Base-by-base conservation (phyloP, 1,139 yeast species). In the Hyphopichia fennica region DNA sequence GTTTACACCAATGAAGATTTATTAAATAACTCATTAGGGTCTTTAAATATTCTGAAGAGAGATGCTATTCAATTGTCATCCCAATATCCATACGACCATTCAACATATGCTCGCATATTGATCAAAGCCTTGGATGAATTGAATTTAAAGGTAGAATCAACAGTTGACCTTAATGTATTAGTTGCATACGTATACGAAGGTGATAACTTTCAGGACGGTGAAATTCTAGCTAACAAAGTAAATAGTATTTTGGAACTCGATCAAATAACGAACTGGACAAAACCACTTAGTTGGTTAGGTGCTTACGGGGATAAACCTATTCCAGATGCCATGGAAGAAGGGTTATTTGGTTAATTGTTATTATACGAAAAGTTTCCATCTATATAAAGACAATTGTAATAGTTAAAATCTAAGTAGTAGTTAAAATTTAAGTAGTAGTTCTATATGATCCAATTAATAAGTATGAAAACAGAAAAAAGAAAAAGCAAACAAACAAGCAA, bases 201-300 rank as follows among this genome's bases (percentile, higher is more conserved):
- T 25, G 97, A 90, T 61, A 91, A 91, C 59, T 78, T 84, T 38
- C 61, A 66, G 20, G 97, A 90, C 58, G 95, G 95, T 0, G 73
- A 71, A 42, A 55, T 63, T 11, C 65, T 87, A 47, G 86, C 88
- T 3, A 51, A 52, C 7, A 61, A 64, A 35, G 58, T 71, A 33
- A 59, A 58, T 27, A 57, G 57, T 28, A 57, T 61, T 1, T 38
- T 75, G 17, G 39, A 47, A 17, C 35, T 39, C 30, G 48, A 47
- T 31, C 49, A 46, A 22, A 29, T 34, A 15, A 16, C 35, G 3
- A 13, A 44, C 11, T 78, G 84, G 77, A 53, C 57, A 2, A 65
- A 71, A 27, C 97, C 98, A 0, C 67, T 73, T 13, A 87, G 96
- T 34, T 91, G 98, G 98, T 62, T 63, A 11, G 90, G 96, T 3